phyloP scores from a whole-genome alignment of 2,329 filamentous ascomycete genomes.

The Trichocomaceae sp. region DNA sequence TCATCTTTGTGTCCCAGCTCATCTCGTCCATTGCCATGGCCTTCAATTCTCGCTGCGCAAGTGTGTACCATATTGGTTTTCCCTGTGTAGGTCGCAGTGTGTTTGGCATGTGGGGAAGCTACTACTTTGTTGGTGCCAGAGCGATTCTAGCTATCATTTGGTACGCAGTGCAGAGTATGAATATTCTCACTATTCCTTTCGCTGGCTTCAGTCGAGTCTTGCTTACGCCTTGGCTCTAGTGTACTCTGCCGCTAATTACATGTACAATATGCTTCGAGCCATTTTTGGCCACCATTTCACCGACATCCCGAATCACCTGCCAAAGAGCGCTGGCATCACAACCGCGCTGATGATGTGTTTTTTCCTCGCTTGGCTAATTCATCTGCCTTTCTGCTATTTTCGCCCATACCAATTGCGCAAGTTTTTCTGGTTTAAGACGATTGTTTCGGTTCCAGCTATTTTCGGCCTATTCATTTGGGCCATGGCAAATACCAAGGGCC shows the following conservation, averaged over 20 bases:
- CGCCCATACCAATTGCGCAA: conserved; percentile 40
- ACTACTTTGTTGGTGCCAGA: conserved; percentile 39
- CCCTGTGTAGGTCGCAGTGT: conserved; percentile 34
- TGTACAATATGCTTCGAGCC: conserved; percentile 20
- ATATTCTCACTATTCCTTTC: not conserved
- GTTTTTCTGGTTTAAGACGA: conserved; percentile 43
- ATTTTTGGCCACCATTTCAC: conserved; percentile 31
- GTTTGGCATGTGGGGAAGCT: conserved; percentile 40
- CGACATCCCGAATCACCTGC: conserved; percentile 28
- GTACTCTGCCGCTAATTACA: conserved; percentile 17
- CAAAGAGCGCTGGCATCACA: conserved; percentile 27
- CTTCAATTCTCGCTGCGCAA: conserved; percentile 40
- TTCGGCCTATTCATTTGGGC: conserved; percentile 37
- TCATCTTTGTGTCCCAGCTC: conserved; percentile 40
- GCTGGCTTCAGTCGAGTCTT: conserved; percentile 2
- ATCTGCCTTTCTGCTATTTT: conserved; percentile 39
- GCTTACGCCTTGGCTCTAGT: conserved; percentile 11
- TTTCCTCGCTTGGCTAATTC: conserved; percentile 36
- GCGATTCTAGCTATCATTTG: conserved; percentile 38
- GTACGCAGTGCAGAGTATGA: conserved; percentile 27
- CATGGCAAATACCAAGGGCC: conserved; percentile 34
- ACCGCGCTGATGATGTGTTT: conserved; percentile 32
- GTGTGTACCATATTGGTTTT: conserved; percentile 40
- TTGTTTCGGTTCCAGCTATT: conserved; percentile 34
- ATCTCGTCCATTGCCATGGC: conserved; percentile 40